Evolutionary conservation across 306 rosid species (phyloP), one percentile per base, ranked within the genome.

Genomic region (Parietaria judaica): DNA sequence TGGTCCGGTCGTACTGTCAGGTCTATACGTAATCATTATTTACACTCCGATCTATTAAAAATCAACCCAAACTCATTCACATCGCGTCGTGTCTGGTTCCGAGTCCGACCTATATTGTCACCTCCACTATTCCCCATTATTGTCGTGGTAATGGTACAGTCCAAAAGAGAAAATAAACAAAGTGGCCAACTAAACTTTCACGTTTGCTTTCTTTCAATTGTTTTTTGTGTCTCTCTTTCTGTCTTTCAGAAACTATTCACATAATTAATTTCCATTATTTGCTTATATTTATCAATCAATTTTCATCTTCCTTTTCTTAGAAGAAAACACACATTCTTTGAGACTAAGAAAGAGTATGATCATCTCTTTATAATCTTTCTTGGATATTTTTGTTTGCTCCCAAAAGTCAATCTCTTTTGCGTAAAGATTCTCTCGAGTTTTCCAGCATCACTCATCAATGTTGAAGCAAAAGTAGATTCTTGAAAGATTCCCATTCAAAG

Each of bases 401-500:
- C 76, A 81, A 82, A 82, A 78, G 85, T 81, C 78, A 73, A 78
- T 81, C 83, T 14, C 14, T 60, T 80, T 71, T 55, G 31, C 31
- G 31, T 23, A 23, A 36, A 61, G 88, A 81, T 87, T 84, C 90
- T 79, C 23, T 72, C 51, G 63, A 70, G 69, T 82, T 77, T 58
- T 76, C 76, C 82, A 61, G 41, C 56, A 41, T 41, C 9, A 41
- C 9, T 65, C 63, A 67, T 70, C 63, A 75, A 82, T 77, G 82
- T 54, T 5, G 45, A 41, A 41, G 45, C 6, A 41, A 41, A 41
- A 41, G 45, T 41, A 75, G 80, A 77, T 85, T 77, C 84, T 68
- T 75, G 85, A n/a, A n/a, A n/a, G n/a, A 82, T 86, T 74, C 81
- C 86, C 74, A 59, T 55, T 71, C 60, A 80, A 75, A 66, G 79